Base-by-base conservation (phyloP, 768 basidiomycete genomes). In the Auriscalpium microsporum region DNA sequence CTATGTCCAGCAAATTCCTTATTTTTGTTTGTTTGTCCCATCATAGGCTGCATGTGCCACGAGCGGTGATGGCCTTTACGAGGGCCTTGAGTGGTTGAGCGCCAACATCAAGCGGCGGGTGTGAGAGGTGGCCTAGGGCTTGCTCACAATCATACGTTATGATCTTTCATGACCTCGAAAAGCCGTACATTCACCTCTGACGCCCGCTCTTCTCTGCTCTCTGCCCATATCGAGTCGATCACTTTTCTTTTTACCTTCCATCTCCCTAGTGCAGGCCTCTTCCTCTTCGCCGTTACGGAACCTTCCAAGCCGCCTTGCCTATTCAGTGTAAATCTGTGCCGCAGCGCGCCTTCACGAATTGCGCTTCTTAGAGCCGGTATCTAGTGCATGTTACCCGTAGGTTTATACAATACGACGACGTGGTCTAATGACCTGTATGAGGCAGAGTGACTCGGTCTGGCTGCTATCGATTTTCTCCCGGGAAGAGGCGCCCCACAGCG, bases 41-140 rank as follows among this genome's bases (percentile, higher is more conserved):
- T 59, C 54, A 23, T 62, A 99, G 90, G 91, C 95, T 62, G 94
- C 96, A 46, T 99, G 95, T 69, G 96, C 96, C 55, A 97, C 96
- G 46, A 94, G 90, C 63, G 96, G 95, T 62, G 96, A 98, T 69
- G 96, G 96, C 76, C 79, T 98, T 56, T 98, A 98, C 71, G 95
- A 97, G 75, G 95, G 95, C 72, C 79, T 96, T 64, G 94, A 97
- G 76, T 97, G 94, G 95, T 75, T 93, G 81, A 89, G 86, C 63
- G 80, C 82, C 63, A 92, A 92, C 79, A 87, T 92, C 76, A 90
- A 89, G 75, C 84, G 86, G 70, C 85, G 86, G 71, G 76, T 77
- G 74, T 89, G 82, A 83, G 28, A 46, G 51, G 48, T 50, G 56
- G 72, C 62, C 58, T 63, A 56, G 63, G 65, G 42, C 50, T 56